Evolutionary conservation across 495 filamentous ascomycete species (phyloP), one percentile per base, ranked within the genome.

Genomic region (Lentithecium fluviatile): DNA sequence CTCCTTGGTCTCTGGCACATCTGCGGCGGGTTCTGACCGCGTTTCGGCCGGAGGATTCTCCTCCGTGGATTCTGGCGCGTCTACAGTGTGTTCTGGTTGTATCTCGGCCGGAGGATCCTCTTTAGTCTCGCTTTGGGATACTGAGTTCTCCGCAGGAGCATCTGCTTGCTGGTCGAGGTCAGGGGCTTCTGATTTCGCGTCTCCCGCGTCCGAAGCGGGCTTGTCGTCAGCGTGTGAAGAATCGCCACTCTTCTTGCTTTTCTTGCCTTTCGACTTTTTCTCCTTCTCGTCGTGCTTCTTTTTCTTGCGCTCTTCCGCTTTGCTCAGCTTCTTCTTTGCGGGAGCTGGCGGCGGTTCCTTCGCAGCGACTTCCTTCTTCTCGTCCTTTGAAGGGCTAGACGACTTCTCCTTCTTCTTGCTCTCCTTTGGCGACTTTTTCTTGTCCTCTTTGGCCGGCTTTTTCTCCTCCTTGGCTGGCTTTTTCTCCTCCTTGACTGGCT

Each of bases 221-320:
- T 54, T 47, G 13, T 51, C 56, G 6, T 60, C 56, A 21, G 7
- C 29, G 8, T 47, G 13, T n/a, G 37, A 34, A 13, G 60, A 57
- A 17, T 23, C 45, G 15, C 21, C 19, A 0, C 49, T 55, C 43
- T 64, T 64, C 48, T 59, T 64, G 21, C 42, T 19, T 37, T 60
- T 65, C 25, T 60, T 60, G 15, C 45, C 23, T 37, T 65, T 65
- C 12, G 50, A 21, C 49, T 64, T 64, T 50, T 65, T 65, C 1
- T 65, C 45, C 20, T 65, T 47, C 21, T 60, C 51, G 20, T 64
- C 51, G 13, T 64, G 40, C 48, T 64, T 60, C 62, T 60, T 60
- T 26, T 52, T 60, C 34, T 64, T 64, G 21, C 62, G 49, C 42
- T 65, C 62, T 0, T 65, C 62, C 7, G 56, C 56, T 46, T 51